A percentile compares a stretch with the other conserved stretches of the same genome.
Conservation (phyloP, 2,329 filamentous ascomycete genomes). For the Fusarium sp. region DNA sequence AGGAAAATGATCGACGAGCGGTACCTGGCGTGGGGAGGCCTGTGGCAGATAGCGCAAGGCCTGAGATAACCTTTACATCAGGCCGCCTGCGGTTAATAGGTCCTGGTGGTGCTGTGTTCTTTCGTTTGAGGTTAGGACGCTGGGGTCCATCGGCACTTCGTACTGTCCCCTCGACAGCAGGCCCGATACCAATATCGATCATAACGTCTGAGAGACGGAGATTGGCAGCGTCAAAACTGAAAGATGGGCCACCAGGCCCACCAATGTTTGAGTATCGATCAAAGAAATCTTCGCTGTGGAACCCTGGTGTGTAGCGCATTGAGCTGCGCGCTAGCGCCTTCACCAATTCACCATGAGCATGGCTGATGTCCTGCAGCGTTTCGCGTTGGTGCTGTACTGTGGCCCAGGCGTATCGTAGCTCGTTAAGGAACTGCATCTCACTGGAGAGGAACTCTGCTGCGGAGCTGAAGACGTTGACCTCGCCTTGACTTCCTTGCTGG, state of each 20-base stretch:
- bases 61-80: constrained; percentile 52
- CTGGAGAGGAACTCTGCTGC: constrained; percentile 77
- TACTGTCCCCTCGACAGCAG: constrained; percentile 63
- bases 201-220: constrained; percentile 76
- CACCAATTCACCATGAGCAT: constrained; percentile 83
- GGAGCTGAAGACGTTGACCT: constrained; percentile 71
- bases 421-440: constrained; percentile 83
- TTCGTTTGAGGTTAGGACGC: constrained; percentile 61
- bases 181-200: constrained; percentile 70
- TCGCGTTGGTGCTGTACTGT: constrained; percentile 84
- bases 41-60: constrained; percentile 44
- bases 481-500: constrained; percentile 60
- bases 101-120: constrained; percentile 57
- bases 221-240: constrained; percentile 78
- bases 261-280: constrained; percentile 76
- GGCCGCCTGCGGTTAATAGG: constrained; percentile 55
- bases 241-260: constrained; percentile 68
- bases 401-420: constrained; percentile 80
- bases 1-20: constrained; percentile 55
- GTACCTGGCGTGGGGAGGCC: constrained; percentile 50
- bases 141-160: constrained; percentile 49
- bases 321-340: constrained; percentile 73
- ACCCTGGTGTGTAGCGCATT: constrained; percentile 80
- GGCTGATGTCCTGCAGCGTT: constrained; percentile 80
- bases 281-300: constrained; percentile 89